Conservation (phyloP, 768 basidiomycete species). For the Phylloporus rhodoxanthus region DNA sequence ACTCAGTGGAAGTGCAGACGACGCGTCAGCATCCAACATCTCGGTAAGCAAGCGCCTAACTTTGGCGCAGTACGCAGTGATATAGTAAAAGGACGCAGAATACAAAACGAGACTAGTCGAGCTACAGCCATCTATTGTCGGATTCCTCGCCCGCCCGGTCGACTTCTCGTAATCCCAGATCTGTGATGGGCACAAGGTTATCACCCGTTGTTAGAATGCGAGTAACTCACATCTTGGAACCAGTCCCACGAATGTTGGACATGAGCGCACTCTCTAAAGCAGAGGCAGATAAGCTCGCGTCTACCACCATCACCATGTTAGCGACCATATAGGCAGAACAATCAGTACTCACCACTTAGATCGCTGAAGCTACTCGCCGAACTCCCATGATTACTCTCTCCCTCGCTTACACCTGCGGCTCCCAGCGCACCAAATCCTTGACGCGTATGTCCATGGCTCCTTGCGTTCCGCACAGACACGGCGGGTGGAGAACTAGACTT, state of each 20-base stretch:
- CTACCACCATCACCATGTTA: conserved; percentile 29
- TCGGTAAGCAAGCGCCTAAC: conserved; percentile 9
- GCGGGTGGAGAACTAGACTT: conserved; percentile 62
- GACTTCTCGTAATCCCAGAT: conserved; percentile 34
- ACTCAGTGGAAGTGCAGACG: conserved; percentile 12
- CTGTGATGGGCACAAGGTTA: conserved; percentile 16
- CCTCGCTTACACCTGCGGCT: conserved; percentile 42
- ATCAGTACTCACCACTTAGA: conserved; percentile 59
- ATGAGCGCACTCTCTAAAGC: conserved; percentile 75
- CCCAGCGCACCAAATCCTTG: conserved; percentile 40
- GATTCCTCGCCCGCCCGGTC: conserved; percentile 21
- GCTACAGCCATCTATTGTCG: conserved; percentile 19
- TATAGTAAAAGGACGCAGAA: conserved; percentile 5
- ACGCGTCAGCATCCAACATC: conserved; percentile 12
- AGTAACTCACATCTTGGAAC: conserved; percentile 63
- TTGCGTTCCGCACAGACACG: conserved; percentile 48
- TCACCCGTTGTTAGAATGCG: not conserved
- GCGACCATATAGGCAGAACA: not conserved
- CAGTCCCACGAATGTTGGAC: conserved; percentile 64
- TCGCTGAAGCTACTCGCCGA: conserved; percentile 83
- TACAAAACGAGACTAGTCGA: not conserved
- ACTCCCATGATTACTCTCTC: conserved; percentile 61
- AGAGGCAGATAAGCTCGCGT: conserved; percentile 71
- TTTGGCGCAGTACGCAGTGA: conserved; percentile 2
- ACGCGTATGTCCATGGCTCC: conserved; percentile 45